Percentiles rank a stretch among this genome's conserved stretches.
phyloP scores from a whole-genome alignment of 768 basidiomycete genomes.

The Auricularia sp. region DNA sequence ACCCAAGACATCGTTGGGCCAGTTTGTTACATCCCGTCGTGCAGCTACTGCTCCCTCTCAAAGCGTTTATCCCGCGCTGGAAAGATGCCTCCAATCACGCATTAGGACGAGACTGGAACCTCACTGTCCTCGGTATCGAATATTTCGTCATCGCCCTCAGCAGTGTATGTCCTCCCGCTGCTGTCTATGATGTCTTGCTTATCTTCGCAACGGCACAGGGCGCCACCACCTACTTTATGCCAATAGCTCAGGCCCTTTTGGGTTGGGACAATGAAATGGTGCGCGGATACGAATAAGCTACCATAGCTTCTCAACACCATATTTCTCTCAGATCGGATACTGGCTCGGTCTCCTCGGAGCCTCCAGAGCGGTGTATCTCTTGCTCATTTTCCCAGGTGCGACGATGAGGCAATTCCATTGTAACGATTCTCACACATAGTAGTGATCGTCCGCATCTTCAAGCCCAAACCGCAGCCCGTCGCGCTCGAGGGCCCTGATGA shows the following conservation, averaged over 20 bases:
- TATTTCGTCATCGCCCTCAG: neutral
- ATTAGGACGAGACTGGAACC: neutral
- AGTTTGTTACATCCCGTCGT: neutral
- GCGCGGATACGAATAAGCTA: neutral
- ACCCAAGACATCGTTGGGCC: too few species aligned
- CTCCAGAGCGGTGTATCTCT: neutral
- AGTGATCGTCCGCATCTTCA: neutral
- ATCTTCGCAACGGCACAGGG: neutral
- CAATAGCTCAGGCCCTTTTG: neutral
- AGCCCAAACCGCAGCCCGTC: neutral
- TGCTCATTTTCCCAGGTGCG: neutral
- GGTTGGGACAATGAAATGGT: neutral
- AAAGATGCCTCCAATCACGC: neutral
- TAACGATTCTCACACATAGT: neutral
- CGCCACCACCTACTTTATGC: neutral
- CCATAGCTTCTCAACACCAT: too few species aligned
- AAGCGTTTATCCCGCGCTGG: neutral
- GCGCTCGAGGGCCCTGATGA: neutral
- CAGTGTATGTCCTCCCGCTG: neutral
- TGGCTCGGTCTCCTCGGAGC: neutral
- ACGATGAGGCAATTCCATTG: neutral
- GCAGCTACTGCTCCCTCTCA: neutral
- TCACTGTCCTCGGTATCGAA: neutral
- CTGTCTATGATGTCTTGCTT: neutral
- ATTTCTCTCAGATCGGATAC: neutral